phyloP scores from a whole-genome alignment of 345 rosid species.

The sweet orange (Citrus sinensis) region DNA sequence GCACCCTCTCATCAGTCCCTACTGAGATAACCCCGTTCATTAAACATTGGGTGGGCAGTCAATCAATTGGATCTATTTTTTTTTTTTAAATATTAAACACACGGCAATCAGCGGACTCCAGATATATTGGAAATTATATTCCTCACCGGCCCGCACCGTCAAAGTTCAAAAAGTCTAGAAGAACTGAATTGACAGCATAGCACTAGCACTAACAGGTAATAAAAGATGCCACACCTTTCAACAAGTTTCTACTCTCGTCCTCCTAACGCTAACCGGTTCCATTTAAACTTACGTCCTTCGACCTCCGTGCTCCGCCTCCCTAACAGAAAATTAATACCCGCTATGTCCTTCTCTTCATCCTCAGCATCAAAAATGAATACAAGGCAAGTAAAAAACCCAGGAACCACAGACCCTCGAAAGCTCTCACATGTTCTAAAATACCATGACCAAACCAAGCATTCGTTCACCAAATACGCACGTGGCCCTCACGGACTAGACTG shows the following conservation, averaged over 20 bases:
- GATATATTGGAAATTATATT: no score
- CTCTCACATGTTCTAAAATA: slow-evolving; percentile 51
- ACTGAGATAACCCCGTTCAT: not conserved
- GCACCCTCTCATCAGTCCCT: no score
- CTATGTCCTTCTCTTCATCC: slow-evolving; percentile 36
- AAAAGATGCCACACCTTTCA: slow-evolving; percentile 4
- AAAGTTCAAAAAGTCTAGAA: no score
- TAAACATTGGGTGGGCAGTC: not conserved
- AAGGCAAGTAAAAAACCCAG: slow-evolving; percentile 2
- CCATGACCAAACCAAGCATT: slow-evolving; percentile 78
- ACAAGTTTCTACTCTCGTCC: not conserved
- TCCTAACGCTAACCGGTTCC: slow-evolving; percentile 4
- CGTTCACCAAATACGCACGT: slow-evolving; percentile 58
- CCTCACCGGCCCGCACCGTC: no score
- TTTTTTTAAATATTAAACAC: no score
- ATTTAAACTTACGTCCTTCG: slow-evolving; percentile 15
- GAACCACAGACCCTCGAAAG: slow-evolving; percentile 19
- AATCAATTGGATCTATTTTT: no score
- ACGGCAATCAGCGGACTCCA: no score
- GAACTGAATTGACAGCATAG: not conserved
- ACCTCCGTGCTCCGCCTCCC: slow-evolving; percentile 11
- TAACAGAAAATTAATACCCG: slow-evolving; percentile 18
- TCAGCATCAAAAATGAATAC: slow-evolving; percentile 20
- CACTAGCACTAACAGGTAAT: no score
- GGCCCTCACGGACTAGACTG: slow-evolving; percentile 91